Conservation (phyloP, 306 rosid species). For the Malus fusca region DNA sequence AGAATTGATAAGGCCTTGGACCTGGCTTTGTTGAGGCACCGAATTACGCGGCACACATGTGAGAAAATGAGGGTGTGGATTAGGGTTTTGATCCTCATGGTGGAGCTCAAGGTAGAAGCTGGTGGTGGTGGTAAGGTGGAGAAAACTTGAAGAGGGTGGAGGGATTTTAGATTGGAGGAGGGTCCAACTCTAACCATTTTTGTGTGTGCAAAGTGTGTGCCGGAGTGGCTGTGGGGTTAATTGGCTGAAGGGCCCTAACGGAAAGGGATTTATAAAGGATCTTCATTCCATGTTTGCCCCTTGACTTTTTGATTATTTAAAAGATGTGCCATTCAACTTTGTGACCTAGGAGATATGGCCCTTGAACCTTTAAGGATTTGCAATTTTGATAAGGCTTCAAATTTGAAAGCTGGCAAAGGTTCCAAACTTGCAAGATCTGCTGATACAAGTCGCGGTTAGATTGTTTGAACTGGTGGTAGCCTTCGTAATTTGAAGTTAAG, state of each 20-base stretch:
- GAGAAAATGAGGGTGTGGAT: constrained; percentile 57
- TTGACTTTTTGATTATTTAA: constrained; percentile 30
- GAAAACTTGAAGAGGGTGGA: constrained; percentile 44
- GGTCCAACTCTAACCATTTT: constrained; percentile 38
- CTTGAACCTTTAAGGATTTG: constrained; percentile 2
- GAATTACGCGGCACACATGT: constrained; percentile 43
- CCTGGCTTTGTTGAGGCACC: constrained; percentile 51
- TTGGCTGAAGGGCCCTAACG: neutral
- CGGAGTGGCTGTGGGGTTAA: neutral
- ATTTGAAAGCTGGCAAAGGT: constrained; percentile 13
- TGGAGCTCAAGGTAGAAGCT: constrained; percentile 25
- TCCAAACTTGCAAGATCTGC: neutral
- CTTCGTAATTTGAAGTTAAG: neutral
- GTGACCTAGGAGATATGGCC: constrained; percentile 9
- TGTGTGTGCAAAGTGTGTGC: neutral
- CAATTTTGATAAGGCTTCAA: neutral
- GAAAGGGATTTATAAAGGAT: constrained; percentile 10
- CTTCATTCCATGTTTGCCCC: constrained; percentile 44
- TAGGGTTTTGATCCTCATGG: constrained; percentile 48
- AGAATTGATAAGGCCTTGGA: constrained; percentile 39
- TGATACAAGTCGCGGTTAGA: constrained; percentile 5
- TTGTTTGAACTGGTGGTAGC: constrained; percentile 15
- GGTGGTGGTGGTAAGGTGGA: constrained; percentile 22
- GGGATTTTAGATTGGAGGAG: constrained; percentile 33
- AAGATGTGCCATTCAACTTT: constrained; percentile 21